Base-by-base conservation (phyloP, 306 rosid species). In the Rosa rugosa region DNA sequence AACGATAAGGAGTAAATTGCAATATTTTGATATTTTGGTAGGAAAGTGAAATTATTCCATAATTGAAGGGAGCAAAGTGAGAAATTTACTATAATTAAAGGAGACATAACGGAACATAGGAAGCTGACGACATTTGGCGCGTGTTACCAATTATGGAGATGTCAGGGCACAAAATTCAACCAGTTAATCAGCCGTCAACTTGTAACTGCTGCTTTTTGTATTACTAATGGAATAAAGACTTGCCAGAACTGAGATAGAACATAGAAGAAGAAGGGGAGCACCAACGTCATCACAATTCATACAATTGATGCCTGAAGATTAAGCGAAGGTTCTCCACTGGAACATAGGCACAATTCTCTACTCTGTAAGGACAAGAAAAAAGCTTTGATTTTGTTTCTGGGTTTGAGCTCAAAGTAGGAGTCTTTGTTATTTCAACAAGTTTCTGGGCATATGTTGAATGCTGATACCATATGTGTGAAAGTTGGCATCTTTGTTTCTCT, bases 361-460 rank as follows among this genome's bases (percentile, higher is more conserved):
- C 69, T 8, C 18, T 23, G 78, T 75, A 57, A 75, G 78, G 25
- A n/a, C n/a, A n/a, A n/a, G n/a, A n/a, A n/a, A n/a, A n/a, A n/a
- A 60, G 31, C 11, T 60, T 59, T 59, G 7, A 27, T 23, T 57
- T 40, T 74, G n/a, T 66, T 18, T 65, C 31, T 40, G 31, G 45
- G 71, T 67, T 40, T 40, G 27, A 36, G 4, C 17, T 42, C 18
- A 40, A 11, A n/a, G 46, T 6, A 20, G 25, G 16, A 56, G n/a
- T 6, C 8, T 72, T 18, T 34, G 0, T n/a, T n/a, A n/a, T 51
- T 51, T 34, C 14, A 47, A 1, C 5, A 23, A 69, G 50, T 71
- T 27, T 27, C 25, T 31, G 42, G 59, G 12, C 9, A 23, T 17
- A 5, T 22, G 18, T 20, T 40, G 13, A 71, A 49, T 16, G 16